phyloP scores from a whole-genome alignment of 148 eudicot species.

The Rheum nobile region DNA sequence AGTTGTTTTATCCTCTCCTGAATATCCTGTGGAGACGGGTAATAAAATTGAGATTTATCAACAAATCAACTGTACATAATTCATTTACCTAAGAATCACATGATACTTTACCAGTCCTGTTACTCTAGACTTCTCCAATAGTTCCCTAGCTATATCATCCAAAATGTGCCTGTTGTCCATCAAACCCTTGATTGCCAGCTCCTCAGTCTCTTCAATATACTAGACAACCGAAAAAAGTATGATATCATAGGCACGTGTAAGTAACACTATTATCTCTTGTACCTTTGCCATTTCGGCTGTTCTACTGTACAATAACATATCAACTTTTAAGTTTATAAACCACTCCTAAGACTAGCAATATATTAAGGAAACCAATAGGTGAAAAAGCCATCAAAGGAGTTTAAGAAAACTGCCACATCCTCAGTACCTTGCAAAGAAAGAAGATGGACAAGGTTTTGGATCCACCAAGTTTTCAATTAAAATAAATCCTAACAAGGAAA shows the following conservation, averaged over 20 bases:
- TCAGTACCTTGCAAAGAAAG: not conserved
- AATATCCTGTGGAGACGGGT: conserved; percentile 44
- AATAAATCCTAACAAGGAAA: not conserved
- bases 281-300: not conserved
- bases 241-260: not conserved
- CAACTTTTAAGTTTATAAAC: not conserved
- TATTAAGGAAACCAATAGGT: too few species aligned
- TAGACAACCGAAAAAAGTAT: too few species aligned
- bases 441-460: not conserved
- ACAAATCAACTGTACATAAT: not conserved
- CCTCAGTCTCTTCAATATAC: conserved; percentile 92
- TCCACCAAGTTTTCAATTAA: not conserved
- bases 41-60: not conserved
- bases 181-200: conserved; percentile 68
- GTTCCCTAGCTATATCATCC: conserved; percentile 52
- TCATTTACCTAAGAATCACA: not conserved
- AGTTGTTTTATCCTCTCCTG: conserved; percentile 37
- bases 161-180: conserved; percentile 64
- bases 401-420: too few species aligned
- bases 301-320: not conserved
- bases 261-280: not conserved
- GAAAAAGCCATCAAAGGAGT: too few species aligned
- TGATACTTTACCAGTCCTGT: conserved; percentile 60
- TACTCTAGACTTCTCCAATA: conserved; percentile 60
- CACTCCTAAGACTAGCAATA: not conserved